Evolutionary conservation across 73 alveolate species (phyloP).

Genomic region (Diophrys sp.): DNA sequence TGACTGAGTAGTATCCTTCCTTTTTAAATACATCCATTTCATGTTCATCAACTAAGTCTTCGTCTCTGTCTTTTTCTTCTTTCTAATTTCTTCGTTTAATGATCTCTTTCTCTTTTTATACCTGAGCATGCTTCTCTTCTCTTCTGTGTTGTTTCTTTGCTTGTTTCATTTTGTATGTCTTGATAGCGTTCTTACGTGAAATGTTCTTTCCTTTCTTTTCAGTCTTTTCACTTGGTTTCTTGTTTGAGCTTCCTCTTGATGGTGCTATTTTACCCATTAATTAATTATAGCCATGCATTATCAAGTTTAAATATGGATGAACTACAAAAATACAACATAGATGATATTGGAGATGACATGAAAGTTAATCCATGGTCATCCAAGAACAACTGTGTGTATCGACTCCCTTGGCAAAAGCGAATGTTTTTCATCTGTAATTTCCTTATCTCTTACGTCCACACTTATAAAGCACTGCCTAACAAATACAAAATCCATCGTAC

Average conservation of each 20-base stretch:
- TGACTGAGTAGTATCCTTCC: constrained; percentile 37
- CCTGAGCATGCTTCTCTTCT: constrained; percentile 12
- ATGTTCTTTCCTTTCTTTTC: constrained; percentile 4
- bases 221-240: background rate
- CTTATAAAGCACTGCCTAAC: no score
- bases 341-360: no score
- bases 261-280: background rate
- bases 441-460: no score
- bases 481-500: no score
- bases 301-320: no score
- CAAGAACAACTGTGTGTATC: no score
- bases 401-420: no score
- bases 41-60: constrained; percentile 63
- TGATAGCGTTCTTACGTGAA: background rate
- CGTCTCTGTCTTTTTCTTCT: constrained; percentile 26
- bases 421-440: no score
- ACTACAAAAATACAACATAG: no score
- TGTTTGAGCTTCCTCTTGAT: background rate
- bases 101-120: constrained; percentile 21
- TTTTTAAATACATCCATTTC: constrained; percentile 55
- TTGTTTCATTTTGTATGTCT: background rate
- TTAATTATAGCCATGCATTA: no score
- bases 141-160: background rate
- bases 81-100: constrained; percentile 18
- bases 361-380: no score